Base-by-base conservation (phyloP, 148 eudicot genomes). In the Nyssa sinensis region DNA sequence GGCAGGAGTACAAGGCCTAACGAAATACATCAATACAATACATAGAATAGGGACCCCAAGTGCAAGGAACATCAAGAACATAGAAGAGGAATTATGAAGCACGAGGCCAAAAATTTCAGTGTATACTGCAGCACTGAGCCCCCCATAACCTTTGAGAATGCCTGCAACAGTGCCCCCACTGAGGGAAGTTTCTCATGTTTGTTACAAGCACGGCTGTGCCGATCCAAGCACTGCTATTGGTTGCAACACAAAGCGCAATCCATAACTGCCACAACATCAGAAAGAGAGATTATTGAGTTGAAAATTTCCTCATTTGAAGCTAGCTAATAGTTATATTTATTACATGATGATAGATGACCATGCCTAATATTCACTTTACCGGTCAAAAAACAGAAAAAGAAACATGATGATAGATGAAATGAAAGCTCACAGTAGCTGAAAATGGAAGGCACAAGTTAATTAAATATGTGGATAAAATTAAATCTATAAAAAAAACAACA, bases 171-270 rank as follows among this genome's bases (percentile, higher is more conserved):
- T 90, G 65, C 98, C 98, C 66, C 97, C 74, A 57, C 85, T 90
- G 60, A 82, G 98, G 98, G 68, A 94, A 94, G 75, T 94, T 94
- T 74, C 90, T 87, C 97, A 94, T 91, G 88, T 94, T 94, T 67
- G 97, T 94, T 1, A 94, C 97, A 7, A 94, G 91, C 7, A 87
- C 88, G 0, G 97, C 85, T 9, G 97, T 94, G 47, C 82, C 80
- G n/a, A 94, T 78, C 97, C 97, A 94, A 37, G 98, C 95, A 49
- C 85, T 80, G 84, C 97, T 89, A 75, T 91, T 89, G 71, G 97
- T 84, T 59, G 83, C 98, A 21, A 94, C 83, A 71, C 86, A 81
- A 8, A 94, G 93, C 12, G 97, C 94, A 57, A 91, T 19, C 94
- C 97, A 94, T 64, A 94, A 71, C 97, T 94, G 90, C 64, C 66